Base-by-base conservation (phyloP, 768 basidiomycete species). In the Russula virescens region DNA sequence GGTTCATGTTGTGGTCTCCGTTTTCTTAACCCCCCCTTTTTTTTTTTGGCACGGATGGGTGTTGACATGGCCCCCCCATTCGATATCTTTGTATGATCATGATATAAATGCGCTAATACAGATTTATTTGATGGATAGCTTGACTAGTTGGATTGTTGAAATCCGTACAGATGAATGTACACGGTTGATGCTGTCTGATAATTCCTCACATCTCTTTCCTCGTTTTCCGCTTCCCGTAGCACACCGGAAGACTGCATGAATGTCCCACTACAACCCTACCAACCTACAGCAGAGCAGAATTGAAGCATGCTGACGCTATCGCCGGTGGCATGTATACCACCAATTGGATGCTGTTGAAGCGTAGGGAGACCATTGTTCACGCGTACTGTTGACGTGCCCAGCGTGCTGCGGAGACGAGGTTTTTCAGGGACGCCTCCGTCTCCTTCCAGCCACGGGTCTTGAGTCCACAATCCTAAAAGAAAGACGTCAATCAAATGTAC, bases 371-470 rank as follows among this genome's bases (percentile, higher is more conserved):
- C 71, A 67, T 66, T 66, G 72, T 72, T 88, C 80, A 95, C 75
- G 84, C 83, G 78, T 89, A 88, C 72, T 81, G 84, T 75, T 83
- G 74, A 72, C 96, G 91, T 70, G 94, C 94, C 93, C 91, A 95
- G 74, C 89, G 86, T 71, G 96, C 96, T 75, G 86, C 95, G 66
- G 83, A 81, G 68, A 97, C 94, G 65, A 98, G 80, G 80, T 96
- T 95, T 68, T 74, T 72, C 72, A 95, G 82, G 28, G 92, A 89
- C 52, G 89, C 83, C 79, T 97, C 91, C 48, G 95, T 98, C 83
- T 98, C 95, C 76, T 90, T 89, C 95, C 95, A 97, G 70, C 89
- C 92, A 81, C 95, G 93, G 68, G 96, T 98, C 84, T 98, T 98
- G 70, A 98, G 81, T 78, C 96, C 97, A 73, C 96, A 98, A 75